phyloP scores from a whole-genome alignment of 2,329 filamentous ascomycete species.

The Zymoseptoria brevis region DNA sequence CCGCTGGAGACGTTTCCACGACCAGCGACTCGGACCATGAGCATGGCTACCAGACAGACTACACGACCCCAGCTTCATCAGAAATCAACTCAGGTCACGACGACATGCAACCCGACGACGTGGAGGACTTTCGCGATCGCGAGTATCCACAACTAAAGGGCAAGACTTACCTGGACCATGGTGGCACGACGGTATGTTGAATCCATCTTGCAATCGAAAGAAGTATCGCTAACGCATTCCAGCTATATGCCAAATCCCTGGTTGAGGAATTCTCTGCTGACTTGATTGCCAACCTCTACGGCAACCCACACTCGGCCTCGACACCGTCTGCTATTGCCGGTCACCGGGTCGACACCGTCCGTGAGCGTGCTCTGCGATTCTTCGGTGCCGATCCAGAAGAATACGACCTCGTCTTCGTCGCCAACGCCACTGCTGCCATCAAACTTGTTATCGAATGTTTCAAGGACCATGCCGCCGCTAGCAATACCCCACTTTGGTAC shows the following conservation, averaged over 20 bases:
- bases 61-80: conserved; percentile 28
- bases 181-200: conserved; percentile 34
- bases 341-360: conserved; percentile 49
- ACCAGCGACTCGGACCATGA: conserved; percentile 28
- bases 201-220: not conserved
- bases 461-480: conserved; percentile 45
- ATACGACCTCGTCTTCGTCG: conserved; percentile 55
- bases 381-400: conserved; percentile 51
- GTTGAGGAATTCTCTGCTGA: conserved; percentile 49
- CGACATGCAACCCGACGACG: conserved; percentile 29
- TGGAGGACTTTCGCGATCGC: conserved; percentile 33
- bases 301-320: conserved; percentile 61
- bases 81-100: conserved; percentile 19
- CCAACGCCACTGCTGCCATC: conserved; percentile 56
- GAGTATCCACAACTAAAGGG: conserved; percentile 39
- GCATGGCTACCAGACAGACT: conserved; percentile 29
- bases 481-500: conserved; percentile 45
- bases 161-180: conserved; percentile 37
- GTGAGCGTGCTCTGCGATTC: conserved; percentile 48
- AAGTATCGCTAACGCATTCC: conserved; percentile 14
- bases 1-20: conserved; percentile 27
- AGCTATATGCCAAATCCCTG: conserved; percentile 51
- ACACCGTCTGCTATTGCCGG: conserved; percentile 51
- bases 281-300: conserved; percentile 52
- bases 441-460: conserved; percentile 55